These are phyloP conservation scores for Kwoniella bestiolae DNA, from an alignment of 768 basidiomycete genomes.

Conservation along the genomic window DNA sequence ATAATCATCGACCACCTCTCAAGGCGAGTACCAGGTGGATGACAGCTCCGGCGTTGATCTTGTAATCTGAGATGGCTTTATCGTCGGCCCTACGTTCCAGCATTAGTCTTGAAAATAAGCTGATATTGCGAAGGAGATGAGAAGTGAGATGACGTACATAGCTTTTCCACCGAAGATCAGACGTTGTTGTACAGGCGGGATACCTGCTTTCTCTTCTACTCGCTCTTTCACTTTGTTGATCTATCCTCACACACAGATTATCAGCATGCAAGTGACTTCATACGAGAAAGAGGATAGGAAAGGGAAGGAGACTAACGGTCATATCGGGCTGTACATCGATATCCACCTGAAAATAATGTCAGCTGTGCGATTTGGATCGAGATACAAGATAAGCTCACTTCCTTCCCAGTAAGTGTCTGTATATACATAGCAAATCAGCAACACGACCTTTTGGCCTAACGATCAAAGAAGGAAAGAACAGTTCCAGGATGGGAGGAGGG, in stretches of 20 bases:
- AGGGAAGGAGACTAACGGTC: constrained; percentile 64
- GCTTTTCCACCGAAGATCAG: constrained; percentile 91
- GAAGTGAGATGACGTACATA: constrained; percentile 65
- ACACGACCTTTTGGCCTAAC: not conserved
- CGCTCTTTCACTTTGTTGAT: constrained; percentile 94
- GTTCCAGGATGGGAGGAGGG: not conserved
- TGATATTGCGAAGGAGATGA: not conserved
- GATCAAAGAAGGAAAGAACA: not conserved
- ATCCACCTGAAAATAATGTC: constrained; percentile 68
- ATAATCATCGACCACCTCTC: constrained; percentile 69
- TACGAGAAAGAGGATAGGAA: not conserved
- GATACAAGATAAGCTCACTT: constrained; percentile 63
- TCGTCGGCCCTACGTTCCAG: constrained; percentile 74
- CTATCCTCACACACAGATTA: constrained; percentile 59
- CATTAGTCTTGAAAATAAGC: not conserved
- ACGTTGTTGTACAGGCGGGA: constrained; percentile 93
- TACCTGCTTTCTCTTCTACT: constrained; percentile 97
- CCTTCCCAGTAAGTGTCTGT: constrained; percentile 97
- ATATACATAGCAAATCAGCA: not conserved
- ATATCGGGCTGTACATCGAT: constrained; percentile 90
- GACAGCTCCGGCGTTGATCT: constrained; percentile 80
- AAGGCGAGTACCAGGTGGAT: constrained; percentile 94
- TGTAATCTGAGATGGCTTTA: constrained; percentile 82
- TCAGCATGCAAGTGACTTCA: not conserved
- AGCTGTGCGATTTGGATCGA: not conserved